Percentiles rank a stretch among this genome's conserved stretches.
phyloP scores from a whole-genome alignment of 2,329 filamentous ascomycete species.

The Orbilia javanica region DNA sequence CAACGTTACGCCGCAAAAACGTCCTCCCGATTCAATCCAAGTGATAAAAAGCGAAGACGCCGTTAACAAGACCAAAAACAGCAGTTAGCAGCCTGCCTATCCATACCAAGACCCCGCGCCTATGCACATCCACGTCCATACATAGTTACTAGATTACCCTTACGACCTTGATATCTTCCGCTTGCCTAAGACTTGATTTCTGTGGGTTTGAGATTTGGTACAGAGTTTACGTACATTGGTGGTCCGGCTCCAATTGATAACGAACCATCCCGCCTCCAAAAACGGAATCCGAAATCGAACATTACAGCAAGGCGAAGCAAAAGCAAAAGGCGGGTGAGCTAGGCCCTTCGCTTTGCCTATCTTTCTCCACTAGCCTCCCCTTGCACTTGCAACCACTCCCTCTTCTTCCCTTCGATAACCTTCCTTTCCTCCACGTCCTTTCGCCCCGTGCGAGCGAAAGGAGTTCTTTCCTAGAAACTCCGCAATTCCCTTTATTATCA shows the following conservation, averaged over 20 bases:
- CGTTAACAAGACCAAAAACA: slow-evolving; percentile 30
- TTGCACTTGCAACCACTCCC: slow-evolving; percentile 10
- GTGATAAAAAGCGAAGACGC: slow-evolving; percentile 49
- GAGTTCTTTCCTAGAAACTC: not conserved
- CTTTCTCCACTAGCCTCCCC: slow-evolving; percentile 54
- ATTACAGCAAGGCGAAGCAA: slow-evolving; percentile 54
- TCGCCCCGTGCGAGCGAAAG: slow-evolving; percentile 44
- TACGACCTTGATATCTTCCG: slow-evolving; percentile 2
- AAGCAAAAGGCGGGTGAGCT: slow-evolving; percentile 42
- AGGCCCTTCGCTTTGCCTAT: slow-evolving; percentile 21
- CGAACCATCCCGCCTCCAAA: slow-evolving; percentile 47
- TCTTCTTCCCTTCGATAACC: slow-evolving; percentile 20
- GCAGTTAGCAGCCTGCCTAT: slow-evolving; percentile 11
- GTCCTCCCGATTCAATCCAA: slow-evolving; percentile 24
- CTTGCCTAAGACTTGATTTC: not conserved
- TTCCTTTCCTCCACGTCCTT: slow-evolving; percentile 29
- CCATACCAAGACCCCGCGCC: slow-evolving; percentile 46
- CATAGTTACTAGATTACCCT: not conserved
- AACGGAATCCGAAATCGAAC: slow-evolving; percentile 52
- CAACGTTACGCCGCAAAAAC: slow-evolving; percentile 49
- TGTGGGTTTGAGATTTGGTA: slow-evolving; percentile 47
- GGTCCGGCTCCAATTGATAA: slow-evolving; percentile 50
- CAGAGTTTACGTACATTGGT: slow-evolving; percentile 52
- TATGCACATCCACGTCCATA: slow-evolving; percentile 12
- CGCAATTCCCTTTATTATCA: slow-evolving; percentile 4